Evolutionary conservation across 352 stramenopile genomes (phyloP), one percentile per base, ranked within the genome.

Genomic region (Phytophthora cactorum): DNA sequence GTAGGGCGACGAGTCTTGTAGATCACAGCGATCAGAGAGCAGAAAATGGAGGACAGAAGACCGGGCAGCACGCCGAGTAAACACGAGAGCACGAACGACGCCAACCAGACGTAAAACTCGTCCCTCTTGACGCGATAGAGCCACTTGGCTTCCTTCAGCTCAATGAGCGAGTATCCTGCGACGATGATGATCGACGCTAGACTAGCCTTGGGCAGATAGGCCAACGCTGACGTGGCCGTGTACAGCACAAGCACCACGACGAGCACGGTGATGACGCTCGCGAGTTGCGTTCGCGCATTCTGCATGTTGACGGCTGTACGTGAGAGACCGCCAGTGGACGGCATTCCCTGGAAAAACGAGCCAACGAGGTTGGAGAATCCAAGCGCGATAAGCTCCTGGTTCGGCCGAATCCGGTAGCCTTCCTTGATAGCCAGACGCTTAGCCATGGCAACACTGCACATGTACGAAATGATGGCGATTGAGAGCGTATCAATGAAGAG

Each of bases 261-360:
- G 9, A 91, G 47, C 1, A 90, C 86, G 2, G 92, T 96, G 51
- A 98, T 84, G 51, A 98, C 92, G 32, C 80, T 92, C 49, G 89
- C 89, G 2, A 98, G 79, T 28, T 89, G 89, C 34, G 88, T 97
- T 62, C 90, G 81, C 2, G 92, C 93, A 44, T 79, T 92, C 49
- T 96, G 84, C 59, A 96, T 89, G 68, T 98, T 97, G 29, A 99
- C 93, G 5, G 93, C 92, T 5, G 87, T 98, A 43, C 95, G 81
- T 14, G 81, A 95, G 52, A 99, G 95, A 46, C 86, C 92, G 4
- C 85, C 96, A 4, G 86, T 97, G 6, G 91, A 90, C 14, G 94
- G 91, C 82, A 98, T 98, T 12, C 78, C 72, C 64, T 92, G 77
- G 75, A 98, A 98, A 64, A 98, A 89, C 2, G 81, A 87, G 9